Base-by-base conservation (phyloP, 78 protist species). In the Monosiga brevicollis region DNA sequence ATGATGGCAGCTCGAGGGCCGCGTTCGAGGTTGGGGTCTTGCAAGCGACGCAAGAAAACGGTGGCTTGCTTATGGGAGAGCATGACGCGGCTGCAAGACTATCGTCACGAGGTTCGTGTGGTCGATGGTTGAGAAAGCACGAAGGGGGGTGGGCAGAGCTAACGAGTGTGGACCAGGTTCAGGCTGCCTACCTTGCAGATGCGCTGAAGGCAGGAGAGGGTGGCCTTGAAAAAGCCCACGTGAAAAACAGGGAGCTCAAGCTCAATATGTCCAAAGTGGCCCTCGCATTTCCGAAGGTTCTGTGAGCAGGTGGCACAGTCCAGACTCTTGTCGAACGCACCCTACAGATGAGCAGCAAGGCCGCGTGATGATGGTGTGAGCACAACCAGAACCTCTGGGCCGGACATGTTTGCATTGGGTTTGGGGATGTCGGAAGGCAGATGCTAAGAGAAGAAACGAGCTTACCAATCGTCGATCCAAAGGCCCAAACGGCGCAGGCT, bases 201-300 rank as follows among this genome's bases (percentile, higher is more conserved):
- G 83, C 78, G 29, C 81, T 94, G 92, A 38, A 96, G 91, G 24
- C 92, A 79, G 32, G 37, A 22, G 54, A 91, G 0, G 77, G 93
- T 93, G n/a, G 80, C 79, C 79, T 90, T 89, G 76, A 96, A 79
- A 84, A 87, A 97, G 32, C 99, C 99, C 70, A 89, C 39, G 71
- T 98, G 99, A 84, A 93, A 96, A n/a, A 96, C 97, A 0, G 99
- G 99, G 78, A 97, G 82, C 55, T 86, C 94, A 36, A 98, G 81
- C 70, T 85, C 77, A 15, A 97, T 77, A 72, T 87, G 70, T 9
- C 98, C 99, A 78, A 87, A 97, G 89, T 98, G 99, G 39, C 99
- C 99, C 0, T 85, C 87, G 83, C 99, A 98, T 36, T 93, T 96
- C 10, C 9, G 83, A n/a, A 84, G 1, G 49, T 79, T n/a, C 77